These are phyloP conservation scores for Arabidopsis lyrata DNA, from an alignment of 441 rosid species.

Conservation along the genomic window DNA sequence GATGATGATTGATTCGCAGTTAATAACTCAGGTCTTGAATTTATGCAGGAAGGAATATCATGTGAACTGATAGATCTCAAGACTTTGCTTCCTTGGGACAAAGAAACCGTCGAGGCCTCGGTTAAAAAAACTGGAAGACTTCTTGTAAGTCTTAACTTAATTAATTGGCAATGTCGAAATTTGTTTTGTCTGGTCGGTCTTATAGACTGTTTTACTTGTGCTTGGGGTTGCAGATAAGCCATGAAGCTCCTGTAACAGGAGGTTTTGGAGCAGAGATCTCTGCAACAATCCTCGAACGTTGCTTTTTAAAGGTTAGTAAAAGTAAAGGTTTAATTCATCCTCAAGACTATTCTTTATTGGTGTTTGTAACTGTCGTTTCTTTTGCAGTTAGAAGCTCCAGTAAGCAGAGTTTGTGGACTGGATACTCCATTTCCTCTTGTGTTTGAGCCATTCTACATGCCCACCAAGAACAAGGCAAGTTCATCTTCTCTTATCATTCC, in stretches of 20 bases:
- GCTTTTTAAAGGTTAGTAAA: constrained; percentile 74
- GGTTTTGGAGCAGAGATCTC: constrained; percentile 99
- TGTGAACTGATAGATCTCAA: constrained; percentile 92
- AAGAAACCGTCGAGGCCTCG: constrained; percentile 86
- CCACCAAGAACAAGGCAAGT: constrained; percentile 83
- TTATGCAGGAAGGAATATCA: constrained; percentile 88
- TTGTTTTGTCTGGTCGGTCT: constrained; percentile 13
- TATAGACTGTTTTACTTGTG: constrained; percentile 27
- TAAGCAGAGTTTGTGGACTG: constrained; percentile 84
- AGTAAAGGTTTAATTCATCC: neutral
- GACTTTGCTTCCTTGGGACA: constrained; percentile 93
- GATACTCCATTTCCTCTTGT: constrained; percentile 97
- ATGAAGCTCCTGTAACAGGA: constrained; percentile 94
- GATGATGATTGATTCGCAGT: neutral
- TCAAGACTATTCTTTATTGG: neutral
- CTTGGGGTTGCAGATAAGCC: constrained; percentile 72
- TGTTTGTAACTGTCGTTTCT: neutral
- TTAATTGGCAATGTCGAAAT: neutral
- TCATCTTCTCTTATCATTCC: neutral
- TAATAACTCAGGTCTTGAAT: constrained; percentile 10
- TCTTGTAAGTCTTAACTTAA: constrained; percentile 58
- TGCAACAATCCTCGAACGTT: constrained; percentile 80
- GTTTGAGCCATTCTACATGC: constrained; percentile 92
- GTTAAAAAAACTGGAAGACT: constrained; percentile 90
- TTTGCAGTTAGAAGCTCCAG: constrained; percentile 89